phyloP scores from a whole-genome alignment of 139 green algal genomes.

The Desmodesmus armatus region DNA sequence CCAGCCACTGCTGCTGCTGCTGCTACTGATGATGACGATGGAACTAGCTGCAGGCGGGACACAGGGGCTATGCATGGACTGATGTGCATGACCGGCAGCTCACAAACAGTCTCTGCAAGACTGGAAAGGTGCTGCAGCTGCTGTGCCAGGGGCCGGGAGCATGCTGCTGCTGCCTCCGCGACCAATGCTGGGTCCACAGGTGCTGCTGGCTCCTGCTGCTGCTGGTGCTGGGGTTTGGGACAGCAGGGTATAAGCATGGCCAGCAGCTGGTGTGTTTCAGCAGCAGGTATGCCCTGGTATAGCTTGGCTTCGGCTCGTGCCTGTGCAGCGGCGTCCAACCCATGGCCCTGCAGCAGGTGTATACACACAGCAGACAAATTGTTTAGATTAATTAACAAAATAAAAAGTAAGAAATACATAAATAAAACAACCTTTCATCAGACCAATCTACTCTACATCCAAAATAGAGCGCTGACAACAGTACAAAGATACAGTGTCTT shows the following conservation, averaged over 20 bases:
- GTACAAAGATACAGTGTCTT: no score
- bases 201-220: not conserved
- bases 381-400: no score
- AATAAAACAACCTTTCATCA: no score
- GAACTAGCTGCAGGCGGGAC: slow-evolving; percentile 33
- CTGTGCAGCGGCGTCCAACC: not conserved
- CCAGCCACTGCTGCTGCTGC: not conserved
- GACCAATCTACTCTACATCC: no score
- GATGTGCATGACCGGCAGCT: slow-evolving; percentile 24
- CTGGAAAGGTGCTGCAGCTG: slow-evolving; percentile 42
- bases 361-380: no score
- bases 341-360: not conserved
- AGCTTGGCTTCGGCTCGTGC: not conserved
- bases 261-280: slow-evolving; percentile 29
- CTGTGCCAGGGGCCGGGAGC: slow-evolving; percentile 31
- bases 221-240: slow-evolving; percentile 8
- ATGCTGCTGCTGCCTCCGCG: slow-evolving; percentile 5
- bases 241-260: slow-evolving; percentile 1
- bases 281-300: not conserved
- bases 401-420: no score
- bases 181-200: not conserved
- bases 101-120: slow-evolving; percentile 24
- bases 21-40: not conserved
- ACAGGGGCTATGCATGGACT: not conserved
- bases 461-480: no score